Evolutionary conservation across 768 basidiomycete species (phyloP).

Genomic region (Coprinopsis cinerea): DNA sequence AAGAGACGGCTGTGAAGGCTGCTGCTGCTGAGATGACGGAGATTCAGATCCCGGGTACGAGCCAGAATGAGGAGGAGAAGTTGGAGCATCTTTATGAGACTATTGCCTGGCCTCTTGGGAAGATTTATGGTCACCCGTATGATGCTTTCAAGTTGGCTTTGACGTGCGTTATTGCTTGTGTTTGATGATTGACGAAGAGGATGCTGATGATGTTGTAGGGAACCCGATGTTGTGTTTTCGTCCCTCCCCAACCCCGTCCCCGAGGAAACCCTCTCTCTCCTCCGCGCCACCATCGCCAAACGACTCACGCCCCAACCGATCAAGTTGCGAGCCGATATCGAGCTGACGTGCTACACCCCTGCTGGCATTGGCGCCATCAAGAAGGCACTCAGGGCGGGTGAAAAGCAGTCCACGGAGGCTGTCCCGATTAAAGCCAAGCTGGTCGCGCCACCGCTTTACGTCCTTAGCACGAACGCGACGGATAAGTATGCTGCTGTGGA

Average conservation of each 20-base stretch:
- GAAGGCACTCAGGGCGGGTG: slow-evolving; percentile 83
- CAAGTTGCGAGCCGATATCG: slow-evolving; percentile 97
- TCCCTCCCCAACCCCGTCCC: slow-evolving; percentile 56
- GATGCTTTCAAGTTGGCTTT: slow-evolving; percentile 98
- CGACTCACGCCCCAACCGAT: slow-evolving; percentile 97
- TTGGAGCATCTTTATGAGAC: slow-evolving; percentile 86
- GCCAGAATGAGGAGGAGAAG: slow-evolving; percentile 66
- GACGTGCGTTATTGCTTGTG: slow-evolving; percentile 50
- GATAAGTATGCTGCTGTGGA: slow-evolving; percentile 97
- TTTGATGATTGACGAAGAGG: not conserved
- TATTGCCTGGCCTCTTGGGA: slow-evolving; percentile 89
- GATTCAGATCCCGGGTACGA: slow-evolving; percentile 23
- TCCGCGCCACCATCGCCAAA: slow-evolving; percentile 83
- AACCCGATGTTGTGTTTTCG: slow-evolving; percentile 71
- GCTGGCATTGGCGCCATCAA: slow-evolving; percentile 97
- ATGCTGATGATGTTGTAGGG: slow-evolving; percentile 23
- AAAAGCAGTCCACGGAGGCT: slow-evolving; percentile 77
- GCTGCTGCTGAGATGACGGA: slow-evolving; percentile 29
- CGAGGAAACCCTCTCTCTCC: slow-evolving; percentile 50
- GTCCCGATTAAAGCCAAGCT: slow-evolving; percentile 97
- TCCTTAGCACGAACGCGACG: slow-evolving; percentile 91
- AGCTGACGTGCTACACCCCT: slow-evolving; percentile 93
- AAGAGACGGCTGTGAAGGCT: slow-evolving; percentile 35
- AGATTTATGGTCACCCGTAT: slow-evolving; percentile 91
- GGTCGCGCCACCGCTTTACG: slow-evolving; percentile 94